A percentile compares a stretch with the other conserved stretches of the same genome.
These are phyloP conservation scores for Cardamine occulta DNA, from an alignment of 345 rosid genomes.

Conservation along the genomic window DNA sequence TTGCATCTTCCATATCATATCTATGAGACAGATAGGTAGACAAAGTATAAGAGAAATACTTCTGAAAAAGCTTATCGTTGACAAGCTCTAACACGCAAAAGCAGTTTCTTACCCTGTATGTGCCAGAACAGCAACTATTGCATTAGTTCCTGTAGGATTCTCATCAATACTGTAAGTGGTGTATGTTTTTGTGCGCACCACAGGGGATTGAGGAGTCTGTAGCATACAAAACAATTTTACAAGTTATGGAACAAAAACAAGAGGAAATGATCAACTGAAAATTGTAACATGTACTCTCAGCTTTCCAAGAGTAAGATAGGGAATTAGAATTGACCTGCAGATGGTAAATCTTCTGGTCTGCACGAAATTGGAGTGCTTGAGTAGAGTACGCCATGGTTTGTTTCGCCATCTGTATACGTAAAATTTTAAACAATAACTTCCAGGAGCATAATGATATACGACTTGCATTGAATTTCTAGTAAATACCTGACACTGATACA, in stretches of 20 bases:
- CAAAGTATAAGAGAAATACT: slow-evolving; percentile 8
- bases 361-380: slow-evolving; percentile 79
- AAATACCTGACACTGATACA: slow-evolving; percentile 96
- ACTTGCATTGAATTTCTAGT: slow-evolving; percentile 15
- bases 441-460: neutral
- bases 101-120: slow-evolving; percentile 74
- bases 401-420: slow-evolving; percentile 81
- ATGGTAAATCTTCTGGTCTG: slow-evolving; percentile 96
- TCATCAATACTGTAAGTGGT: slow-evolving; percentile 75
- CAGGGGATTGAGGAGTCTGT: slow-evolving; percentile 98
- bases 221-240: slow-evolving; percentile 21
- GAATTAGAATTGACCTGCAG: slow-evolving; percentile 67
- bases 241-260: slow-evolving; percentile 3
- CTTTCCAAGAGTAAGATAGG: slow-evolving; percentile 2
- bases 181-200: slow-evolving; percentile 82
- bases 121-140: slow-evolving; percentile 96
- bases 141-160: slow-evolving; percentile 92
- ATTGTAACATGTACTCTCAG: slow-evolving; percentile 13
- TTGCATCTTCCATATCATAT: slow-evolving; percentile 99
- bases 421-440: slow-evolving; percentile 26
- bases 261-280: slow-evolving; percentile 27
- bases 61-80: neutral
- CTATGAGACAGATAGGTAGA: slow-evolving; percentile 45
- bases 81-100: slow-evolving; percentile 10
- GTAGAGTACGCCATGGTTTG: slow-evolving; percentile 95